Evolutionary conservation across 2,329 filamentous ascomycete genomes (phyloP), one percentile per base, ranked within the genome.

Genomic region (Paraconiothyrium brasiliense): DNA sequence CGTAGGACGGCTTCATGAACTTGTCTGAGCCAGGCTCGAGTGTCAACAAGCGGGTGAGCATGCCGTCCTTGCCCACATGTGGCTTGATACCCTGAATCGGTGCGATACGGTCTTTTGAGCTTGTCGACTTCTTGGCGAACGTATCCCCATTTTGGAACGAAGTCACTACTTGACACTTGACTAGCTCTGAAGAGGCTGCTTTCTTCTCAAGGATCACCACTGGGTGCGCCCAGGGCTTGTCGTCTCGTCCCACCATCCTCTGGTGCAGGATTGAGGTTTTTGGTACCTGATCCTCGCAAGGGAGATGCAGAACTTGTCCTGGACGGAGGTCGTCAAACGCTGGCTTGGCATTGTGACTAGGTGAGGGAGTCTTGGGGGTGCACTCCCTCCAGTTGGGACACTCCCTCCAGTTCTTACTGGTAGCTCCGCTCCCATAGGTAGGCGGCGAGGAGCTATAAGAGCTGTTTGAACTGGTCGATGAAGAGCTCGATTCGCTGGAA

Each of bases 1-100:
- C 48, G 47, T 67, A 72, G 27, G 65, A 68, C 13, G 63, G 58
- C 50, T 64, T 70, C 13, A 8, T 14, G 49, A 71, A 71, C 14
- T 34, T 57, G 24, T 37, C 62, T 9, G 67, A 71, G 22, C 52
- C 62, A 24, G 61, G 14, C 9, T 35, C 49, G 30, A 70, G 27
- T 9, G 47, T 63, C 51, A 64, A 58, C 4, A 66, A 46, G 4
- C 22, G 24, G 22, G 57, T 59, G 30, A 8, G 6, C 6, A 41
- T n/a, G 7, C 39, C 39, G 39, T n/a, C 2, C 4, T n/a, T 1
- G 16, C 39, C 39, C 39, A 35, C 6, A n/a, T 67, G 65, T 5
- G 60, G 30, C 6, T 20, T n/a, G 5, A 56, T 37, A 16, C 20
- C 20, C 30, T 44, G 7, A 11, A 20, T 56, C 34, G 44, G 56